These are phyloP conservation scores for Melocanna baccifera DNA, from an alignment of 176 grass and related monocot genomes.

Conservation along the genomic window DNA sequence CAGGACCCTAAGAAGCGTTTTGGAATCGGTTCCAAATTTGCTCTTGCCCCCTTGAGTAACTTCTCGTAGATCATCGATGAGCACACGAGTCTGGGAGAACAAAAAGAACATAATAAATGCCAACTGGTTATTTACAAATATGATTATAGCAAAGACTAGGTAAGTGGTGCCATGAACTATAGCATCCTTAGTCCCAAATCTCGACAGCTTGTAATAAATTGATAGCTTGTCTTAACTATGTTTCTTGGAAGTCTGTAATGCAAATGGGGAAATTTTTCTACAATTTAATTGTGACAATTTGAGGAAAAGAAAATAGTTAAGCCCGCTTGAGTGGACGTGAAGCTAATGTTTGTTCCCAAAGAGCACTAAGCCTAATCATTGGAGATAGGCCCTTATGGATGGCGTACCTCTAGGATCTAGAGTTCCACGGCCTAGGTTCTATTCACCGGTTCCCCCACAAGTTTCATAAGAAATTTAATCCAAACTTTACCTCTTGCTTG, in stretches of 20 bases:
- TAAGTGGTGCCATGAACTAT: not conserved
- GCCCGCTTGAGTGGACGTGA: not conserved
- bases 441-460: not conserved
- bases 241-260: not conserved
- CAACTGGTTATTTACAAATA: slow-evolving; percentile 3
- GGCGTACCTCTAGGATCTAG: not conserved
- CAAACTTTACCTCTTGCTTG: slow-evolving; percentile 69
- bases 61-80: slow-evolving; percentile 86
- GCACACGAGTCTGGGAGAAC: slow-evolving; percentile 62
- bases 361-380: not conserved
- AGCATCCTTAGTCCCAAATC: not conserved
- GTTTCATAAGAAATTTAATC: slow-evolving; percentile 12
- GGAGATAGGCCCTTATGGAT: not conserved
- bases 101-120: slow-evolving; percentile 10
- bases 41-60: slow-evolving; percentile 83
- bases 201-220: not conserved
- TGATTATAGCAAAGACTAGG: not conserved
- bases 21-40: slow-evolving; percentile 71
- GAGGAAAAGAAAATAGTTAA: not conserved
- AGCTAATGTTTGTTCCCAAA: not conserved
- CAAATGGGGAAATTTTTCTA: not conserved
- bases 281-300: not conserved
- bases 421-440: not conserved
- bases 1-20: slow-evolving; percentile 82
- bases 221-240: not conserved